Evolutionary conservation across 1,284 basidiomycete genomes (phyloP).

Genomic region (Malassezia psittaci): DNA sequence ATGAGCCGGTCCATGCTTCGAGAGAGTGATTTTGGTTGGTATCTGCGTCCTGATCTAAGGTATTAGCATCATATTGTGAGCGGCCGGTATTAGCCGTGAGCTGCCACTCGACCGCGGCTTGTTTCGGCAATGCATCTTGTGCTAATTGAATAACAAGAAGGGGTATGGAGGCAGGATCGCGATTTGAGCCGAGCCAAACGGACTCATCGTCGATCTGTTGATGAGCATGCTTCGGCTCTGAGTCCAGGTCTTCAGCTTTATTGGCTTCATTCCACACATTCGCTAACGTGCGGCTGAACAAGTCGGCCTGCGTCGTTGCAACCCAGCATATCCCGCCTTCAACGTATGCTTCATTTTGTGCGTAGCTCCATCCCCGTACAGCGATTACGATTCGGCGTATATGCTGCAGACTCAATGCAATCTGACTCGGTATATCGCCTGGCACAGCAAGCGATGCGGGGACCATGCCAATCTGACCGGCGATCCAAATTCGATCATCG

Average conservation of each 20-base stretch:
- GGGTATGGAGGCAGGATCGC: constrained; percentile 8
- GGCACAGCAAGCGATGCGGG: constrained; percentile 66
- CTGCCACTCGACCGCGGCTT: constrained; percentile 41
- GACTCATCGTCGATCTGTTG: neutral
- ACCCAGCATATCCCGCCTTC: constrained; percentile 47
- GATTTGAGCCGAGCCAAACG: constrained; percentile 8
- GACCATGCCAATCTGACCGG: constrained; percentile 85
- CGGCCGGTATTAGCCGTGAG: constrained; percentile 36
- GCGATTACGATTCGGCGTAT: constrained; percentile 58
- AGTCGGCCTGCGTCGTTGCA: constrained; percentile 8
- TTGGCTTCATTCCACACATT: constrained; percentile 10
- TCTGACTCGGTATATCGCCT: constrained; percentile 55
- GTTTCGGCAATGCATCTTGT: constrained; percentile 20
- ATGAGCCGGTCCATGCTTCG: neutral
- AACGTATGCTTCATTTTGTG: constrained; percentile 21
- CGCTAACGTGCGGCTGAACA: constrained; percentile 9
- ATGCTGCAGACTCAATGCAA: constrained; percentile 71
- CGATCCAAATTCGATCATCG: constrained; percentile 67
- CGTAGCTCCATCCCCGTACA: constrained; percentile 20
- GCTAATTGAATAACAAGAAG: constrained; percentile 27
- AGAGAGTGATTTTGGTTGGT: neutral
- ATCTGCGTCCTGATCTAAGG: neutral
- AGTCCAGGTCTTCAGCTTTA: neutral
- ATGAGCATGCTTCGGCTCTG: constrained; percentile 4
- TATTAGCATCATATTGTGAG: neutral